Evolutionary conservation across 1,139 yeast genomes (phyloP).

Genomic region (Tardiomyces depauwii): DNA sequence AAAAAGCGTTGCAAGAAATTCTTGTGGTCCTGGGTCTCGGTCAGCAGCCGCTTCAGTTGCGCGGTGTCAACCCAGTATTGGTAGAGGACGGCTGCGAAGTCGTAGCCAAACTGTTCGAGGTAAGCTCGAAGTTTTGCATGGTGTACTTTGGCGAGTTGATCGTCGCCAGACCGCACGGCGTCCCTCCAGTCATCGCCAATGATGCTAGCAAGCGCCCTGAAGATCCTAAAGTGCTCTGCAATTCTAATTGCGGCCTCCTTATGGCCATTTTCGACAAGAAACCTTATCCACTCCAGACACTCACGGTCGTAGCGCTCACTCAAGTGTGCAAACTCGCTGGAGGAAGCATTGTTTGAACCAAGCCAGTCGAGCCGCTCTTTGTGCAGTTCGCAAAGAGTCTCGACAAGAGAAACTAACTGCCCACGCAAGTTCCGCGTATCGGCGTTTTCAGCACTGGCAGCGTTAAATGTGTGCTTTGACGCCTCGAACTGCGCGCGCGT

Average conservation of each 20-base stretch:
- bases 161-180: constrained; percentile 11
- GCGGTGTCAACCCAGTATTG: constrained; percentile 45
- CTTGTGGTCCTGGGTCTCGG: constrained; percentile 46
- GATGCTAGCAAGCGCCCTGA: constrained; percentile 53
- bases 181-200: constrained; percentile 41
- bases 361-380: constrained; percentile 19
- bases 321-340: neutral
- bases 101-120: constrained; percentile 53
- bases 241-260: constrained; percentile 46
- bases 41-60: constrained; percentile 43
- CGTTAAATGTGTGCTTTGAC: constrained; percentile 9
- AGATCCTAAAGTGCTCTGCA: constrained; percentile 57
- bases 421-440: constrained; percentile 8
- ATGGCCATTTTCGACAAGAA: constrained; percentile 37
- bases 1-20: constrained; percentile 44
- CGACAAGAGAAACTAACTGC: constrained; percentile 21
- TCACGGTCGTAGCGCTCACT: neutral
- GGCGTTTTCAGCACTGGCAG: constrained; percentile 4
- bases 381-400: constrained; percentile 20
- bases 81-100: constrained; percentile 59
- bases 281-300: constrained; percentile 39
- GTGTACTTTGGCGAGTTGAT: constrained; percentile 18
- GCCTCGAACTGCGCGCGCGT: constrained; percentile 16
- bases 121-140: constrained; percentile 34
- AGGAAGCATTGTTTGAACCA: neutral